A percentile compares a stretch with the other conserved stretches of the same genome.
phyloP scores from a whole-genome alignment of 257 asterid genomes.

The Capsicum chinense region DNA sequence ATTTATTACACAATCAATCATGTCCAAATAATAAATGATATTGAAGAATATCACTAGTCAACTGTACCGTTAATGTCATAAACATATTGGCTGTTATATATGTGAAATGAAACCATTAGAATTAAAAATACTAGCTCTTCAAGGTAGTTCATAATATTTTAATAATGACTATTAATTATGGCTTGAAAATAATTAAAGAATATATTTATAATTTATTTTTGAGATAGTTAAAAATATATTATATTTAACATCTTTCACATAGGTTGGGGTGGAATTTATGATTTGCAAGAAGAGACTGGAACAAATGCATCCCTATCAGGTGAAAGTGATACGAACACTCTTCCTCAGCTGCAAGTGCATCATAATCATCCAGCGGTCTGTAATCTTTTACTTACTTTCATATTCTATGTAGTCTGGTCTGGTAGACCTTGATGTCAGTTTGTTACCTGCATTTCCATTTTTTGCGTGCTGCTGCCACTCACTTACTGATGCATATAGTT shows the following conservation, averaged over 20 bases:
- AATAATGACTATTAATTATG: no score
- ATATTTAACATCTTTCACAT: not conserved
- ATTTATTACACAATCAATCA: no score
- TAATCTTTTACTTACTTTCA: not conserved
- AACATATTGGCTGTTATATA: no score
- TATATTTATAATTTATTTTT: no score
- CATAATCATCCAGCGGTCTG: constrained; percentile 22
- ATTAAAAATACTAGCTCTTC: no score
- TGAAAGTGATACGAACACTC: constrained; percentile 1
- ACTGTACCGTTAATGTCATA: no score
- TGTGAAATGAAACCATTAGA: no score
- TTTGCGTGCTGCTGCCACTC: not conserved
- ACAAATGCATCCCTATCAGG: not conserved
- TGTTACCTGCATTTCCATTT: constrained; percentile 1
- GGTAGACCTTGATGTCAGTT: not conserved
- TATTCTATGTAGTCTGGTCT: not conserved
- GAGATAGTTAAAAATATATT: no score
- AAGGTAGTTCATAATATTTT: no score
- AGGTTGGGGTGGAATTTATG: constrained; percentile 26
- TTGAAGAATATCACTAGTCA: no score
- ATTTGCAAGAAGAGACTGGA: constrained; percentile 24
- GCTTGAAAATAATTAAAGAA: no score
- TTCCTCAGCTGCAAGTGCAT: constrained; percentile 9
- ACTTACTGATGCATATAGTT: not conserved
- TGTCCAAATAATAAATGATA: no score